Percentiles rank a stretch among this genome's conserved stretches.
These are phyloP conservation scores for Trichoderma sp. DNA, from an alignment of 2,329 filamentous ascomycete genomes.

Conservation along the genomic window DNA sequence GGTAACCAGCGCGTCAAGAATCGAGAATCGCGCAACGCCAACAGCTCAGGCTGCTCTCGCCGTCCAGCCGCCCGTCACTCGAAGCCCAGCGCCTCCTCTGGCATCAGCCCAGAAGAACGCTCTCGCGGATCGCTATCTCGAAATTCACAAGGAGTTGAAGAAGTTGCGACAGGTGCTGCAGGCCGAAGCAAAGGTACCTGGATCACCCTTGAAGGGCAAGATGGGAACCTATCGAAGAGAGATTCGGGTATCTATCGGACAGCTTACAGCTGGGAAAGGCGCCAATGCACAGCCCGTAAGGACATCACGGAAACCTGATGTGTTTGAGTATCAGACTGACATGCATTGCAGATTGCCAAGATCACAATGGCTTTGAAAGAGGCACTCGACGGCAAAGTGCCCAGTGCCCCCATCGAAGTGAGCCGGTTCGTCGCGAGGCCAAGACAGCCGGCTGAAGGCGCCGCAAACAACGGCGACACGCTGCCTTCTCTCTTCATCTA, in stretches of 20 bases:
- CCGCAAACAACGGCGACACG: slow-evolving; percentile 53
- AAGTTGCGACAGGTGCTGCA: slow-evolving; percentile 64
- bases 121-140: slow-evolving; percentile 49
- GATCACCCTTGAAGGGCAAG: slow-evolving; percentile 59
- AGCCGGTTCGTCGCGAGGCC: slow-evolving; percentile 54
- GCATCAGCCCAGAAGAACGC: slow-evolving; percentile 18
- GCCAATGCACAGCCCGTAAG: slow-evolving; percentile 55
- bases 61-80: slow-evolving; percentile 10
- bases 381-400: slow-evolving; percentile 55
- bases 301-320: not conserved
- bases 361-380: slow-evolving; percentile 52
- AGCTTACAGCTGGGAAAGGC: slow-evolving; percentile 67
- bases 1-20: slow-evolving; percentile 2
- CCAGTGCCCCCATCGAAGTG: slow-evolving; percentile 57
- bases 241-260: slow-evolving; percentile 72
- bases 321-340: not conserved
- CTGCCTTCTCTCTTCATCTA: slow-evolving; percentile 71
- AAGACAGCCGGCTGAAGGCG: slow-evolving; percentile 52
- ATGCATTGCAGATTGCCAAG: slow-evolving; percentile 42
- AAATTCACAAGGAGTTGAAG: slow-evolving; percentile 71
- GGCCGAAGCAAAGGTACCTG: slow-evolving; percentile 53
- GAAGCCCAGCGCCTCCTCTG: slow-evolving; percentile 3
- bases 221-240: slow-evolving; percentile 73
- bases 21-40: slow-evolving; percentile 16
- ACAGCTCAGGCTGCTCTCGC: slow-evolving; percentile 27